Conservation (phyloP, 495 filamentous ascomycete species). For the Coniosporium apollinis region DNA sequence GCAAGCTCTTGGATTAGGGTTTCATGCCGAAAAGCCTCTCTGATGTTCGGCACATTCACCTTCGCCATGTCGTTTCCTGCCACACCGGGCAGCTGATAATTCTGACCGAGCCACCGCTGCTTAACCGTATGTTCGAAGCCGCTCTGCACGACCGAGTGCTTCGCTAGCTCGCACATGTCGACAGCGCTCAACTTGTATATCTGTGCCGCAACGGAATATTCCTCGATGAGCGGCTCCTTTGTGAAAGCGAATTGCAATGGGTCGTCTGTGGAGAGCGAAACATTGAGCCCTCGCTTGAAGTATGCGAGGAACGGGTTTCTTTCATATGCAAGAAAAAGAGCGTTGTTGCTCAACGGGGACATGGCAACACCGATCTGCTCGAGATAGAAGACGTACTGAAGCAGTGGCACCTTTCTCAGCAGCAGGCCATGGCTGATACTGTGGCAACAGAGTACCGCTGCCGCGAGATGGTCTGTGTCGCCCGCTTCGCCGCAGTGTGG, state of each 20-base stretch:
- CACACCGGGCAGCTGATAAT: constrained; percentile 56
- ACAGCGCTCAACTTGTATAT: constrained; percentile 96
- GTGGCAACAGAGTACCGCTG: constrained; percentile 84
- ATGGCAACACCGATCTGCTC: constrained; percentile 97
- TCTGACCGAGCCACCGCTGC: constrained; percentile 70
- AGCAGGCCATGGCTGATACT: constrained; percentile 94
- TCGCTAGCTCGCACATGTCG: constrained; percentile 96
- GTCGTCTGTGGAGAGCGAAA: constrained; percentile 92
- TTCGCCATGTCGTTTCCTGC: constrained; percentile 81
- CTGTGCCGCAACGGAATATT: constrained; percentile 93
- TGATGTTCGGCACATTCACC: constrained; percentile 85
- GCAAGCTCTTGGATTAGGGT: constrained; percentile 64
- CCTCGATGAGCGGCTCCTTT: constrained; percentile 94
- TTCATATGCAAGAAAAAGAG: constrained; percentile 90
- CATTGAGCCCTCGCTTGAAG: constrained; percentile 85
- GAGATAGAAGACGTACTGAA: constrained; percentile 96
- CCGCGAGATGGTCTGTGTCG: constrained; percentile 88
- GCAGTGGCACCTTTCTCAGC: constrained; percentile 77
- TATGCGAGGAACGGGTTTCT: constrained; percentile 91
- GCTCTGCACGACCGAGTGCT: constrained; percentile 86
- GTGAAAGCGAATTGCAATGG: constrained; percentile 97
- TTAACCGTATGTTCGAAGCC: constrained; percentile 84
- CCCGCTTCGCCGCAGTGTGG: constrained; percentile 96
- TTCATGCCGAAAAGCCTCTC: constrained; percentile 74
- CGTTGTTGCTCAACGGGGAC: constrained; percentile 97